Evolutionary conservation across 345 rosid genomes (phyloP).

Genomic region (Anastatica hierochuntica): DNA sequence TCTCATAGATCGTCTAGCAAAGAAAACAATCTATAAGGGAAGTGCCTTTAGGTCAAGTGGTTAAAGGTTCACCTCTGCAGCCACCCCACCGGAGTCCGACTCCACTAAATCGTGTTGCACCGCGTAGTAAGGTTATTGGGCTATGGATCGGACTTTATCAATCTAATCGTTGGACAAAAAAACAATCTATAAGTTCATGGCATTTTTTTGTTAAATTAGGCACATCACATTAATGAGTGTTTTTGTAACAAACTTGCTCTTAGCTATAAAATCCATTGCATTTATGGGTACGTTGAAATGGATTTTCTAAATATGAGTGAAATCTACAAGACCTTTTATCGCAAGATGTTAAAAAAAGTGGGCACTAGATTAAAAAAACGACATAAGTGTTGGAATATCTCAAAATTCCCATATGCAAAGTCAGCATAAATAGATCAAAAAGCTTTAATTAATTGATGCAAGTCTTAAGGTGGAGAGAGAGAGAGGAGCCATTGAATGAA

Average conservation of each 20-base stretch:
- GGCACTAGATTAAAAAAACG: conserved; percentile 1
- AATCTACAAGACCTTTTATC: conserved; percentile 10
- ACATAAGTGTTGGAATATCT: conserved; percentile 17
- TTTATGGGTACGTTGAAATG: conserved; percentile 22
- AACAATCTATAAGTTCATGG: no score
- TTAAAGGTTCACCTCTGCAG: no score
- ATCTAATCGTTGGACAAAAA: no score
- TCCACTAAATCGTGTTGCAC: no score
- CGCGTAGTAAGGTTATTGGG: no score
- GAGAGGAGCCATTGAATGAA: neutral
- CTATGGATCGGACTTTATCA: no score
- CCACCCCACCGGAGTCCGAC: no score
- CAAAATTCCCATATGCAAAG: conserved; percentile 13
- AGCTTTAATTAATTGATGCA: conserved; percentile 22
- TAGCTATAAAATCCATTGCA: conserved; percentile 13
- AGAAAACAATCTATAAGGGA: no score
- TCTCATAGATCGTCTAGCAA: neutral
- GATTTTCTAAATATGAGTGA: conserved; percentile 16
- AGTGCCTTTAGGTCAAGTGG: no score
- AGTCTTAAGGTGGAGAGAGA: conserved; percentile 14
- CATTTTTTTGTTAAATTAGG: no score
- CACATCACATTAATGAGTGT: conserved; percentile 11
- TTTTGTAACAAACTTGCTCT: conserved; percentile 8
- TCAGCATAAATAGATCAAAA: conserved; percentile 23
- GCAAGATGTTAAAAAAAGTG: conserved; percentile 5